Conservation (phyloP, 2,329 filamentous ascomycete species). For the Cercospora sojina region DNA sequence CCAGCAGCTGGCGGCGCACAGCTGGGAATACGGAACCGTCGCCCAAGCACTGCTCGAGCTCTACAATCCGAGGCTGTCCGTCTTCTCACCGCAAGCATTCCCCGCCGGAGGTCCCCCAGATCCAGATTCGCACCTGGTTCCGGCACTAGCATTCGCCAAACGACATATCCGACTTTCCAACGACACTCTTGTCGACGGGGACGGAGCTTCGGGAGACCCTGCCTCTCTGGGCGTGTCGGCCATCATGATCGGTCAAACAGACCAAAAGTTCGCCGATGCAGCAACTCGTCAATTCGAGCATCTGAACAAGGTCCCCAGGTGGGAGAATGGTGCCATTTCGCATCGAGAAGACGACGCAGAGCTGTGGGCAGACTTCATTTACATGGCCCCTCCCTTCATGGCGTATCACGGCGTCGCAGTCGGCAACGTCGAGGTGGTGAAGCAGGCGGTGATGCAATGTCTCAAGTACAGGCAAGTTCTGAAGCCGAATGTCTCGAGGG, state of each 20-base stretch:
- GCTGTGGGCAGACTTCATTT: slow-evolving; percentile 52
- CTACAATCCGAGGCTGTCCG: slow-evolving; percentile 38
- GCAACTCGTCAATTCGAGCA: slow-evolving; percentile 45
- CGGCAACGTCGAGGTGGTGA: slow-evolving; percentile 38
- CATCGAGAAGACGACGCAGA: slow-evolving; percentile 47
- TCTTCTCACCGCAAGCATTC: slow-evolving; percentile 20
- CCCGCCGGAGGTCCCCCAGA: slow-evolving; percentile 11
- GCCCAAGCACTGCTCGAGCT: slow-evolving; percentile 45
- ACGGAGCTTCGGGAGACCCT: slow-evolving; percentile 45
- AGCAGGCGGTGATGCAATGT: slow-evolving; percentile 44
- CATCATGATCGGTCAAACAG: slow-evolving; percentile 44
- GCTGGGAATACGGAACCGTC: slow-evolving; percentile 47
- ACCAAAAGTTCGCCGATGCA: slow-evolving; percentile 41
- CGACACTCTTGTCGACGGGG: slow-evolving; percentile 40
- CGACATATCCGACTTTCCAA: slow-evolving; percentile 39
- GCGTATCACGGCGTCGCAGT: slow-evolving; percentile 48
- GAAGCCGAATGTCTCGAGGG: slow-evolving; percentile 22
- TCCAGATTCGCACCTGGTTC: slow-evolving; percentile 8
- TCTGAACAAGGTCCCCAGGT: slow-evolving; percentile 43
- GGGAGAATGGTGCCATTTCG: slow-evolving; percentile 46
- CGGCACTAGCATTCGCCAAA: slow-evolving; percentile 30
- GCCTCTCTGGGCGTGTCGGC: slow-evolving; percentile 49
- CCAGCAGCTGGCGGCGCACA: slow-evolving; percentile 21
- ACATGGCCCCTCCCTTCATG: slow-evolving; percentile 52
- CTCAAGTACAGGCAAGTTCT: slow-evolving; percentile 47